These are phyloP conservation scores for Geopyxis carbonaria DNA, from an alignment of 495 filamentous ascomycete species.

Conservation along the genomic window DNA sequence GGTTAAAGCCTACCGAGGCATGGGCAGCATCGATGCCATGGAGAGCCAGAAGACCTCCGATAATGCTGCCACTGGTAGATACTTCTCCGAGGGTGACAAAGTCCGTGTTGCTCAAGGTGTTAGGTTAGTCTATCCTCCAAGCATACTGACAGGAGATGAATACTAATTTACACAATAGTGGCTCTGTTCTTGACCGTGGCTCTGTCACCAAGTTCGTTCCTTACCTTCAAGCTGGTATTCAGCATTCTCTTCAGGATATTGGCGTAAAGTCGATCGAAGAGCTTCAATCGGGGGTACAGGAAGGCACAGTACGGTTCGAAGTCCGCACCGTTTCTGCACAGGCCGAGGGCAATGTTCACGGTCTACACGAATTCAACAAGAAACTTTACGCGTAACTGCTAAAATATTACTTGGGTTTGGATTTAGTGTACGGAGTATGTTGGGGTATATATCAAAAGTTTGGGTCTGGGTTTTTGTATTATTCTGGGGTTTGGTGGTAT, in stretches of 20 bases:
- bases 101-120: constrained; percentile 96
- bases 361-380: constrained; percentile 96
- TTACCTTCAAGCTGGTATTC: constrained; percentile 84
- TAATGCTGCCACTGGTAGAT: constrained; percentile 92
- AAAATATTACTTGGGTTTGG: constrained; percentile 3
- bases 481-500: too few relatives aligned
- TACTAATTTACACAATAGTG: too few relatives aligned
- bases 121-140: constrained; percentile 35
- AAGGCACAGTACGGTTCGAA: constrained; percentile 80
- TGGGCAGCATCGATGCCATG: constrained; percentile 98
- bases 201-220: constrained; percentile 88
- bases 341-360: constrained; percentile 88
- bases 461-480: not conserved
- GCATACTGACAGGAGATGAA: constrained; percentile 5
- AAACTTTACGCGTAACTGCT: constrained; percentile 73
- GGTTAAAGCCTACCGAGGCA: constrained; percentile 96
- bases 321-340: constrained; percentile 82
- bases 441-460: not conserved
- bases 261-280: constrained; percentile 60
- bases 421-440: not conserved
- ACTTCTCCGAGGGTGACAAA: constrained; percentile 92
- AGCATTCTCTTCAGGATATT: constrained; percentile 94
- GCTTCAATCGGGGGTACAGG: constrained; percentile 56
- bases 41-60: constrained; percentile 91
- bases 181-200: constrained; percentile 53